Percentiles rank a stretch among this genome's conserved stretches.
These are phyloP conservation scores for Alternaria hordeiaustralica DNA, from an alignment of 2,329 filamentous ascomycete species.

Conservation along the genomic window DNA sequence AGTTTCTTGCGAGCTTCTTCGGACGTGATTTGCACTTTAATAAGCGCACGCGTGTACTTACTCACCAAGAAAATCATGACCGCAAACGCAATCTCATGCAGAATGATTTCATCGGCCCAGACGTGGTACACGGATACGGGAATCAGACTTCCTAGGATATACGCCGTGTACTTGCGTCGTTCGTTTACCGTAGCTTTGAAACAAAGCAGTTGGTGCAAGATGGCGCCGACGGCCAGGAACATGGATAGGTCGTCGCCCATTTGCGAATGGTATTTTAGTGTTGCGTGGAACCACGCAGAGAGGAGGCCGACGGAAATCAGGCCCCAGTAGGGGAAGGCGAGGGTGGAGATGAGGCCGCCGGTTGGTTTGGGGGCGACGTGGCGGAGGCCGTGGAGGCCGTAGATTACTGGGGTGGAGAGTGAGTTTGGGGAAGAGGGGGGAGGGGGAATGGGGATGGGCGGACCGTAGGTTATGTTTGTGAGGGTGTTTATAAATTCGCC, in stretches of 20 bases:
- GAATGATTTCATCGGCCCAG: constrained; percentile 49
- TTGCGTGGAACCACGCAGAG: constrained; percentile 53
- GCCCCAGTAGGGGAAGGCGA: constrained; percentile 52
- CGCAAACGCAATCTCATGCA: constrained; percentile 50
- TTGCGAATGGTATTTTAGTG: constrained; percentile 55
- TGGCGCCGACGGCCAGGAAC: constrained; percentile 60
- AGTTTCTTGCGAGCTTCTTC: constrained; percentile 29
- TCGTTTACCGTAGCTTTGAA: constrained; percentile 40
- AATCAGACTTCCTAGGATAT: constrained; percentile 39
- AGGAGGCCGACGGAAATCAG: constrained; percentile 53
- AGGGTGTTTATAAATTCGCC: constrained; percentile 63
- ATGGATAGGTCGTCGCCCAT: constrained; percentile 66
- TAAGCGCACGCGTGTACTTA: constrained; percentile 34
- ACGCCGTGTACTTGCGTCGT: constrained; percentile 31
- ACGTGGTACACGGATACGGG: constrained; percentile 46
- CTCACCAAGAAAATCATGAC: constrained; percentile 51
- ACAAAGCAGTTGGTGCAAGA: constrained; percentile 60
- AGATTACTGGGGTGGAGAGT: constrained; percentile 36
- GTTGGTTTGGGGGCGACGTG: constrained; percentile 30
- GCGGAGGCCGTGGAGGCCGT: constrained; percentile 44
- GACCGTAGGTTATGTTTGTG: constrained; percentile 60
- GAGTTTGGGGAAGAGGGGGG: neutral
- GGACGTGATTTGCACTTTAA: constrained; percentile 34
- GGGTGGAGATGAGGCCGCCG: constrained; percentile 40
- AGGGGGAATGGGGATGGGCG: neutral